Evolutionary conservation across 1,284 basidiomycete species (phyloP).

Genomic region (Entoloma clypeatum): DNA sequence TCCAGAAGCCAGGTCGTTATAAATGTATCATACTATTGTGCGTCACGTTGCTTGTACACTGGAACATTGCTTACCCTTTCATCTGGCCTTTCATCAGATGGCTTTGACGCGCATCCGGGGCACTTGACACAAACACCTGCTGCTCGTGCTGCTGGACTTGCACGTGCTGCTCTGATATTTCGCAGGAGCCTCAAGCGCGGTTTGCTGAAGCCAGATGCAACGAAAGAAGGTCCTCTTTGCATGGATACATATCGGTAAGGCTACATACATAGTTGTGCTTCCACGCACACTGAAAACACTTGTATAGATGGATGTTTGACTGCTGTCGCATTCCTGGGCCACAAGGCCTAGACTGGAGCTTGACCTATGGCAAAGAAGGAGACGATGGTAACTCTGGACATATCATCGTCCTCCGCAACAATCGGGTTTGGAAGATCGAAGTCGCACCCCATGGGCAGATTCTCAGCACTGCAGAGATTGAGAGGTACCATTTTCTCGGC

Average conservation of each 20-base stretch:
- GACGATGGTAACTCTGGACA: slow-evolving; percentile 68
- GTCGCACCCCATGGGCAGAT: slow-evolving; percentile 53
- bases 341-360: slow-evolving; percentile 71
- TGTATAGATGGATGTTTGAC: slow-evolving; percentile 85
- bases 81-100: slow-evolving; percentile 43
- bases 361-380: slow-evolving; percentile 62
- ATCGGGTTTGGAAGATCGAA: slow-evolving; percentile 75
- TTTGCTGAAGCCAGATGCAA: slow-evolving; percentile 64
- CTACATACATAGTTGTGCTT: background rate
- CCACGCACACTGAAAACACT: background rate
- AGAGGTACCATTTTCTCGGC: slow-evolving; percentile 41
- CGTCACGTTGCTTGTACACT: slow-evolving; percentile 20
- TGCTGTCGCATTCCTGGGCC: slow-evolving; percentile 79
- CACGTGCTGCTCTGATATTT: slow-evolving; percentile 70
- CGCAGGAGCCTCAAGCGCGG: slow-evolving; percentile 66
- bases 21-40: slow-evolving; percentile 83
- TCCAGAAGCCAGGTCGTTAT: slow-evolving; percentile 55
- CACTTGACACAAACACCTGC: slow-evolving; percentile 57
- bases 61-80: slow-evolving; percentile 1
- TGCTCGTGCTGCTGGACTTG: slow-evolving; percentile 70
- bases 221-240: slow-evolving; percentile 74
- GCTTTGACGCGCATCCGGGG: slow-evolving; percentile 64
- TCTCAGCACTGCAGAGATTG: slow-evolving; percentile 67
- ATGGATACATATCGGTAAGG: slow-evolving; percentile 84
- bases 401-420: slow-evolving; percentile 75